phyloP scores from a whole-genome alignment of 2,329 filamentous ascomycete genomes.

The Botryotinia calthae region DNA sequence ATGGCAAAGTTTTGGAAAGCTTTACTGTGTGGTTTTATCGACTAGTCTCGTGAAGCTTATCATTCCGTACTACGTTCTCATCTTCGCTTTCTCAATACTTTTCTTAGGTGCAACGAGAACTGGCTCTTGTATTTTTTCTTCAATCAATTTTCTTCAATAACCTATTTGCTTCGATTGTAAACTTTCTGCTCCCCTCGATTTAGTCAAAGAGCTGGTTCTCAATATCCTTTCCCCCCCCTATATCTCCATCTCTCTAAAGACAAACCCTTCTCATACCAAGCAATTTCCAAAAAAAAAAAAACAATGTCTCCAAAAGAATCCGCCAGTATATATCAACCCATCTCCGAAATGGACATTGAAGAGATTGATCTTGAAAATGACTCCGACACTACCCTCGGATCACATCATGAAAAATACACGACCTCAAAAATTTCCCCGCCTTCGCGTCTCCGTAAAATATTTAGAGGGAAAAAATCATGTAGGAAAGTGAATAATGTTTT shows the following conservation, averaged over 20 bases:
- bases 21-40: not conserved
- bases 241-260: not conserved
- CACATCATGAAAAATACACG: conserved; percentile 1
- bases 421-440: not conserved
- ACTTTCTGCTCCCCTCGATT: too few species aligned
- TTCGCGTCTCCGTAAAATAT: not conserved
- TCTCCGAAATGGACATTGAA: conserved; percentile 16
- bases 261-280: not conserved
- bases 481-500: conserved; percentile 3
- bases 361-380: conserved; percentile 29
- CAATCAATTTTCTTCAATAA: not conserved
- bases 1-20: not conserved
- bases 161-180: not conserved
- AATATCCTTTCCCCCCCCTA: not conserved
- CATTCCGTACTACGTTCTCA: not conserved
- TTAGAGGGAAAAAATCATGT: not conserved
- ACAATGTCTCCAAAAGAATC: not conserved
- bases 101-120: not conserved
- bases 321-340: not conserved
- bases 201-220: not conserved
- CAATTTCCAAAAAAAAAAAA: not conserved
- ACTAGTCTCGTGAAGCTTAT: not conserved
- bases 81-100: not conserved
- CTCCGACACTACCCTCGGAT: conserved; percentile 34
- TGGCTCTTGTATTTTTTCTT: not conserved